These are phyloP conservation scores for Silene noctiflora DNA, from an alignment of 179 eudicot species.

Conservation along the genomic window DNA sequence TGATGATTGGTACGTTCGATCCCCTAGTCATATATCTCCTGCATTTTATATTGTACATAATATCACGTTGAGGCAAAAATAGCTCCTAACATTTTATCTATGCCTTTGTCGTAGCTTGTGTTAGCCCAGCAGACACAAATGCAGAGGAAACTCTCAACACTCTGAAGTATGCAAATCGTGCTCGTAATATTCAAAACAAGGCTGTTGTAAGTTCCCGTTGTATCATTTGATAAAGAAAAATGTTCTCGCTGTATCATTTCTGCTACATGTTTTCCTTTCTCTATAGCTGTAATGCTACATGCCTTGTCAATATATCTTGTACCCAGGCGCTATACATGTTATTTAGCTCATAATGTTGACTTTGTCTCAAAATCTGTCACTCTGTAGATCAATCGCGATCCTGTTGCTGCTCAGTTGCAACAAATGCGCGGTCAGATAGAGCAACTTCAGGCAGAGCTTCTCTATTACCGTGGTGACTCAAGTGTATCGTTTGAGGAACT, in stretches of 20 bases:
- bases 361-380: constrained; percentile 11
- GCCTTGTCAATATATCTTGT: not conserved
- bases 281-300: not conserved
- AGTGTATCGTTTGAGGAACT: constrained; percentile 72
- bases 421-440: constrained; percentile 89
- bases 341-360: not conserved
- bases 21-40: not conserved
- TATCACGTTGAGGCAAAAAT: not conserved
- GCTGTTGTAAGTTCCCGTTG: constrained; percentile 66
- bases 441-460: constrained; percentile 85
- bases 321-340: too few species aligned
- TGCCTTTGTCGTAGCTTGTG: constrained; percentile 59
- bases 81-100: not conserved
- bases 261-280: not conserved
- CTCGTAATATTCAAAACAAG: constrained; percentile 97
- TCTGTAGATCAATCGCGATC: constrained; percentile 87
- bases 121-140: constrained; percentile 97
- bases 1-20: constrained; percentile 79
- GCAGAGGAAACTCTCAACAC: constrained; percentile 96
- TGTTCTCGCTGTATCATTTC: constrained; percentile 20
- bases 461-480: constrained; percentile 78
- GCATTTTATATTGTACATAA: not conserved
- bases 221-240: not conserved
- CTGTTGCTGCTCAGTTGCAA: constrained; percentile 87
- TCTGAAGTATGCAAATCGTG: constrained; percentile 95